Evolutionary conservation across 371 early-diverging fungal genomes (phyloP), one percentile per base, ranked within the genome.

Genomic region (Phascolomyces articulosus): DNA sequence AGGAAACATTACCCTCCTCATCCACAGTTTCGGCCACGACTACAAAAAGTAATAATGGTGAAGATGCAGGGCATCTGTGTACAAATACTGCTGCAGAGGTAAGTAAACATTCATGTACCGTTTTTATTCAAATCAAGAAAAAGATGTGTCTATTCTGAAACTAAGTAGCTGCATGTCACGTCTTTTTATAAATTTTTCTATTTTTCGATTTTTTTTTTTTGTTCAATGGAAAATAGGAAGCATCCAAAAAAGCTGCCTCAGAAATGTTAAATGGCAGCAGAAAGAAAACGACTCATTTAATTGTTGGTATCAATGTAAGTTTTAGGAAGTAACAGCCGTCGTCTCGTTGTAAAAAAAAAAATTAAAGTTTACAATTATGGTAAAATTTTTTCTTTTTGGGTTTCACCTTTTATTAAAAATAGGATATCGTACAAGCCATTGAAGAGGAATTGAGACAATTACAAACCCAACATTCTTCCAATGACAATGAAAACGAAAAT

Each of bases 341-440:
- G n/a, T n/a, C n/a, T n/a, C n/a, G 26, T 15, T 44, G 15, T 18
- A 44, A 44, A 44, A 44, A 44, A 44, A 31, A 31, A 31, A 9
- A 6, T 9, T 31, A 31, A 31, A 31, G 3, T 9, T 11, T 11
- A 34, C 34, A 34, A 34, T 34, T 34, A 34, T 34, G 34, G 34
- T 34, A 34, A n/a, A n/a, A 34, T 34, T 34, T 34, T 34, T 31
- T 34, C 11, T 34, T 34, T 6, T 34, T 2, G 34, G 34, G 9
- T 34, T 34, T 34, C 6, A 34, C 11, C 6, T 3, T 44, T n/a
- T 47, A 9, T n/a, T n/a, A n/a, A n/a, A n/a, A n/a, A n/a, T 40
- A 59, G 60, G 60, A 59, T 47, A 59, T 59, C 47, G 60, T 59
- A 9, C 44, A 40, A 44, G 60, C 60, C 1, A 59, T 59, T 20